These are phyloP conservation scores for Phytophthora colocasiae DNA, from an alignment of 352 stramenopile species.

Conservation along the genomic window DNA sequence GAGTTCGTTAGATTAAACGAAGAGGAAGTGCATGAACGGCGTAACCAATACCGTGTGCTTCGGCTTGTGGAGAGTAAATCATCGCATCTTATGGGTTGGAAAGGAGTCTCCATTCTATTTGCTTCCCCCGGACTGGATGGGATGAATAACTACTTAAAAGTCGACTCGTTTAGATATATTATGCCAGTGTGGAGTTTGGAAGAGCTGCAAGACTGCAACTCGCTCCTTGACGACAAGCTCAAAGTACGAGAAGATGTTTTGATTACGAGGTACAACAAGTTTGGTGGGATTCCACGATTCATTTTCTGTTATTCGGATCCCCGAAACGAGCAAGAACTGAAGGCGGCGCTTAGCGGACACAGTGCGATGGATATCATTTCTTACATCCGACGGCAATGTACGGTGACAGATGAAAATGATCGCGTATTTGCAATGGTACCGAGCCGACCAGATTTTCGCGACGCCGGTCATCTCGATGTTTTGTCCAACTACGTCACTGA, in stretches of 20 bases:
- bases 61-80: constrained; percentile 24
- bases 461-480: constrained; percentile 1
- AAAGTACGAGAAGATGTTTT: constrained; percentile 38
- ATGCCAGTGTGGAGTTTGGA: not conserved
- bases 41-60: constrained; percentile 3
- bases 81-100: constrained; percentile 19
- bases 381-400: not conserved
- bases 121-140: constrained; percentile 7
- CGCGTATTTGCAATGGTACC: constrained; percentile 6
- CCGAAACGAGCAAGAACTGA: not conserved
- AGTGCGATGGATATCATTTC: not conserved
- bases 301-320: not conserved
- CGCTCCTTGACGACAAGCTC: not conserved
- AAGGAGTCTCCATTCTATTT: constrained; percentile 33
- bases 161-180: not conserved
- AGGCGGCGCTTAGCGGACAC: not conserved
- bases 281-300: constrained; percentile 39
- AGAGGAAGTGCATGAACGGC: not conserved
- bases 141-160: constrained; percentile 1
- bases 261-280: constrained; percentile 66
- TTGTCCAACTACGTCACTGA: constrained; percentile 3
- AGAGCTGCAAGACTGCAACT: constrained; percentile 12
- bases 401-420: not conserved
- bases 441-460: not conserved
- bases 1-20: not conserved